A percentile compares a stretch with the other conserved stretches of the same genome.
These are phyloP conservation scores for Rhodotorula graminis DNA, from an alignment of 768 basidiomycete species.

Conservation along the genomic window DNA sequence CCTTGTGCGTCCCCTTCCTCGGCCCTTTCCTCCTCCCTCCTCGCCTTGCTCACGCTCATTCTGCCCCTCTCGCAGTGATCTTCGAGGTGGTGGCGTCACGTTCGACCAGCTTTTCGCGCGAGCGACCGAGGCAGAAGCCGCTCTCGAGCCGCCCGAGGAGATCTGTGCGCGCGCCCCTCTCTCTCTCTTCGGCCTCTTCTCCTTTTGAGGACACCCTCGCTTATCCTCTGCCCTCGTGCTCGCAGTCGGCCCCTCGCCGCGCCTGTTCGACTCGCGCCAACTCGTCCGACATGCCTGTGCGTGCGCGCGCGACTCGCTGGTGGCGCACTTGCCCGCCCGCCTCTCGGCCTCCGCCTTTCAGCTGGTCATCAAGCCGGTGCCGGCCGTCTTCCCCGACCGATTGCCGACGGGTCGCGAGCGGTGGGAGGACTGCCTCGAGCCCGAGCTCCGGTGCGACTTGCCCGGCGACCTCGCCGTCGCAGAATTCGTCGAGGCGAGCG, in stretches of 20 bases:
- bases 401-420: neutral
- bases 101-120: neutral
- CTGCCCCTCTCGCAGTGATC: slow-evolving; percentile 1
- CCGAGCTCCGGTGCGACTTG: neutral
- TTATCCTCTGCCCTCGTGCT: neutral
- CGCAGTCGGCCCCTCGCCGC: slow-evolving; percentile 7
- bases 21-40: neutral
- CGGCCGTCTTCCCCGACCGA: slow-evolving; percentile 3
- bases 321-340: neutral
- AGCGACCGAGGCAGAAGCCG: slow-evolving; percentile 9
- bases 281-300: slow-evolving; percentile 14
- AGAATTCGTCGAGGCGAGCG: neutral
- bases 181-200: no score
- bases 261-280: slow-evolving; percentile 7
- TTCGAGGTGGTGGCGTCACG: slow-evolving; percentile 11
- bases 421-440: slow-evolving; percentile 9
- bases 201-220: no score
- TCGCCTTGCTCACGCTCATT: no score
- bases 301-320: neutral
- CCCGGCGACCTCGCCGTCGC: neutral
- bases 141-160: slow-evolving; percentile 6
- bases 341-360: neutral
- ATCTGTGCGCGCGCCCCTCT: slow-evolving; percentile 3
- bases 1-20: slow-evolving; percentile 6
- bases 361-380: neutral